phyloP scores from a whole-genome alignment of 176 grass and related monocot species.

The Aegilops longissima region DNA sequence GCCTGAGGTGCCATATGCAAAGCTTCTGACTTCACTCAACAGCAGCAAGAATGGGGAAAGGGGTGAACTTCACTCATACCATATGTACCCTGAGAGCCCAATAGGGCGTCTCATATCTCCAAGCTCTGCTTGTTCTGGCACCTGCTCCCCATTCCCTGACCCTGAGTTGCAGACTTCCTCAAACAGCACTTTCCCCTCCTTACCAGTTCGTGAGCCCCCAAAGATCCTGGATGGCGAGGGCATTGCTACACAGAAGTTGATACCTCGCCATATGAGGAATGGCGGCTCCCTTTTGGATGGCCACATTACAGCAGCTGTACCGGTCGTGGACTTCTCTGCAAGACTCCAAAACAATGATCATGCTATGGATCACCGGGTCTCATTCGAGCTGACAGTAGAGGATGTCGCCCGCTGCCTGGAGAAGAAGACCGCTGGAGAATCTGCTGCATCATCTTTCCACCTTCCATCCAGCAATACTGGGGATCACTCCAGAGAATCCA shows the following conservation, averaged over 20 bases:
- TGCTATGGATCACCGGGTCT: conserved; percentile 78
- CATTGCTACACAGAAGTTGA: conserved; percentile 67
- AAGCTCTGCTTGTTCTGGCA: conserved; percentile 72
- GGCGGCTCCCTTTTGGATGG: conserved; percentile 76
- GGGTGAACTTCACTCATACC: conserved; percentile 52
- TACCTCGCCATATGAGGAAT: conserved; percentile 60
- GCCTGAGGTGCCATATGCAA: conserved; percentile 95
- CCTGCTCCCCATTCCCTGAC: conserved; percentile 70
- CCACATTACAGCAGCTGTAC: conserved; percentile 67
- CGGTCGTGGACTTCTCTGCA: conserved; percentile 52
- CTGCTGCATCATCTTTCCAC: conserved; percentile 42
- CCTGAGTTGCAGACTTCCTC: conserved; percentile 40
- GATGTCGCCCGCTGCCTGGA: conserved; percentile 80
- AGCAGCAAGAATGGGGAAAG: conserved; percentile 52
- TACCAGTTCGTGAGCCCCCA: conserved; percentile 55
- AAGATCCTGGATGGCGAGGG: conserved; percentile 70
- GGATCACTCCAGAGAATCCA: conserved; percentile 27
- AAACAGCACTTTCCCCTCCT: conserved; percentile 39
- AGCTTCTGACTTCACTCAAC: conserved; percentile 74
- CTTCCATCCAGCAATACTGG: conserved; percentile 24
- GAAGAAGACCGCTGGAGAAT: conserved; percentile 70
- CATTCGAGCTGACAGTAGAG: conserved; percentile 87
- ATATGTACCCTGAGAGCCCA: conserved; percentile 76
- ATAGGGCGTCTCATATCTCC: conserved; percentile 75
- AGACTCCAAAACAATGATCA: conserved; percentile 63